Evolutionary conservation across 2,329 filamentous ascomycete species (phyloP), one percentile per base, ranked within the genome.

Genomic region (Cyphellophora europaea): DNA sequence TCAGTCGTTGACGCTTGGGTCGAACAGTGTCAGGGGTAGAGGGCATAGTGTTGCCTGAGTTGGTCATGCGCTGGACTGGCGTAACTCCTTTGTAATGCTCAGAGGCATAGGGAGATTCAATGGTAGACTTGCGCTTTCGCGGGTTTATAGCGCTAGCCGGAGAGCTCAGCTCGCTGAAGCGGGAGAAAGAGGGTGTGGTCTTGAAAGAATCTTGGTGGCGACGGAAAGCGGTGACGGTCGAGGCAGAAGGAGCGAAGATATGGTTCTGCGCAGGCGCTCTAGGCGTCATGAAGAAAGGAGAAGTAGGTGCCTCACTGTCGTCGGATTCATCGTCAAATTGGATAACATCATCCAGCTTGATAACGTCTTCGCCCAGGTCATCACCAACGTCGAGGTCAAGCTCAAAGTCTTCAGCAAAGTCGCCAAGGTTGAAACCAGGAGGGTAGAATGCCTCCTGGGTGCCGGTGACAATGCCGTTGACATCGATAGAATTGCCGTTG

Each of bases 191-290:
- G 58, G 46, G 65, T 57, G 32, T 57, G 54, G 43, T 65, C 58
- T 37, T 63, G 58, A 16, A 61, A 16, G 44, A 36, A 18, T 40
- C 42, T 31, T 65, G 66, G 56, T 55, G 45, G 27, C 63, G 67
- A 37, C 82, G 82, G 67, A 91, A 93, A 1, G 83, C 81, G 23
- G 82, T 82, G 21, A 91, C 82, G 11, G 80, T 74, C 37, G 78
- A 73, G 45, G 76, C 73, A 49, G 81, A 77, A 25, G 87, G 74
- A 46, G 30, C 17, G 10, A 12, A 18, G 15, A 32, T 10, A 10
- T 16, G 11, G 30, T 19, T 17, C 6, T 81, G 78, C 32, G 36
- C 30, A 38, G 16, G 33, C 12, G 41, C 35, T 33, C 21, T 50
- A 35, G 31, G 51, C 45, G 40, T 49, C 29, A 49, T 59, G 25